Conservation (phyloP, 257 asterid genomes). For the Misopates orontium region DNA sequence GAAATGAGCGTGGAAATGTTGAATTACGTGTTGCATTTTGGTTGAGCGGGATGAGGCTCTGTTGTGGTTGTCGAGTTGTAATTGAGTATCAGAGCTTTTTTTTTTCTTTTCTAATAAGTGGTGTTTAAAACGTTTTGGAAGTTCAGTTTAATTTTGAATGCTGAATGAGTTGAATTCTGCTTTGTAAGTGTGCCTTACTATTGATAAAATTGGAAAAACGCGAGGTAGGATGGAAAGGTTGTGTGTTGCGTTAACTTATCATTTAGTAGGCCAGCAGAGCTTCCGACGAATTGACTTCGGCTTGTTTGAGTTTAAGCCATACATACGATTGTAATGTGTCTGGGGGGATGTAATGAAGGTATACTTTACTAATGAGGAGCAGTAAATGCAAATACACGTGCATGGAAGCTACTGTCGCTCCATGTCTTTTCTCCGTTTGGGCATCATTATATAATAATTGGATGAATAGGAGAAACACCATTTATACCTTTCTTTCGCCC, state of each 20-base stretch:
- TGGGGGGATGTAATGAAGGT: conserved; percentile 19
- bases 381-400: conserved; percentile 20
- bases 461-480: neutral
- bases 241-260: conserved; percentile 13
- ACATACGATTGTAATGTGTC: conserved; percentile 9
- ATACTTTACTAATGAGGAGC: neutral
- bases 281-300: conserved; percentile 6
- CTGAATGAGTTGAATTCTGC: conserved; percentile 28
- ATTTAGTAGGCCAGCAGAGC: neutral
- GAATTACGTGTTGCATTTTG: conserved; percentile 38
- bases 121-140: conserved; percentile 26
- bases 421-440: conserved; percentile 6
- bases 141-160: conserved; percentile 18
- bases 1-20: conserved; percentile 27
- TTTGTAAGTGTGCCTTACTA: conserved; percentile 18
- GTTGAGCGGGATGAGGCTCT: conserved; percentile 22
- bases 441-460: conserved; percentile 7
- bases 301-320: conserved; percentile 23
- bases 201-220: conserved; percentile 19
- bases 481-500: neutral
- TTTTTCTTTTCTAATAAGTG: conserved; percentile 16
- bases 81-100: conserved; percentile 22
- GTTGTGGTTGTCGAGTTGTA: conserved; percentile 29
- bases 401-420: conserved; percentile 4
- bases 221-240: conserved; percentile 9